Conservation (phyloP, 495 filamentous ascomycete genomes). For the Tuber brumale region DNA sequence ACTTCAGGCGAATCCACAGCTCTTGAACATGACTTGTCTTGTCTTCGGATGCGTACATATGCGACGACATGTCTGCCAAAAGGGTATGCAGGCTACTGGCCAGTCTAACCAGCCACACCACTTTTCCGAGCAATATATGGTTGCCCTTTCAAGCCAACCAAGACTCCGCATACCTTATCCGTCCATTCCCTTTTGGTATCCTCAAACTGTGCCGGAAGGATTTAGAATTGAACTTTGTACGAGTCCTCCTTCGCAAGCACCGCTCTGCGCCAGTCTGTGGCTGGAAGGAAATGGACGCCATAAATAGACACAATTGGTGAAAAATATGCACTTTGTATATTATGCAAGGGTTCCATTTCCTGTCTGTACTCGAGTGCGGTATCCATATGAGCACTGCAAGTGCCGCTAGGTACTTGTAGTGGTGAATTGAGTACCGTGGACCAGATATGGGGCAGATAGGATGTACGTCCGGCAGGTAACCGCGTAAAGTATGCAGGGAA, state of each 20-base stretch:
- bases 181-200: not conserved
- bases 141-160: not conserved
- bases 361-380: not conserved
- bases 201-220: not conserved
- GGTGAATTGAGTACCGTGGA: not conserved
- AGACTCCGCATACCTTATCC: not conserved
- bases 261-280: not conserved
- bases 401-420: not conserved
- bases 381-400: not conserved
- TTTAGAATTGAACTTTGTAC: slow-evolving; percentile 3
- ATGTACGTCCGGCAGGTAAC: not conserved
- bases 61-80: not conserved
- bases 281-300: not conserved
- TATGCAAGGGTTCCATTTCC: not conserved
- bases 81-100: not conserved
- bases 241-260: not conserved
- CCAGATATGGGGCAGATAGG: not conserved
- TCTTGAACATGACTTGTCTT: not conserved
- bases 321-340: slow-evolving; percentile 1
- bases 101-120: not conserved
- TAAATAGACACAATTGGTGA: not conserved
- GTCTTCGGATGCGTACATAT: not conserved
- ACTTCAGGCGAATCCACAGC: not conserved
- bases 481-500: not conserved
- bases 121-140: not conserved